These are phyloP conservation scores for Hymenoscyphus albidus DNA, from an alignment of 2,329 filamentous ascomycete genomes.

Conservation along the genomic window DNA sequence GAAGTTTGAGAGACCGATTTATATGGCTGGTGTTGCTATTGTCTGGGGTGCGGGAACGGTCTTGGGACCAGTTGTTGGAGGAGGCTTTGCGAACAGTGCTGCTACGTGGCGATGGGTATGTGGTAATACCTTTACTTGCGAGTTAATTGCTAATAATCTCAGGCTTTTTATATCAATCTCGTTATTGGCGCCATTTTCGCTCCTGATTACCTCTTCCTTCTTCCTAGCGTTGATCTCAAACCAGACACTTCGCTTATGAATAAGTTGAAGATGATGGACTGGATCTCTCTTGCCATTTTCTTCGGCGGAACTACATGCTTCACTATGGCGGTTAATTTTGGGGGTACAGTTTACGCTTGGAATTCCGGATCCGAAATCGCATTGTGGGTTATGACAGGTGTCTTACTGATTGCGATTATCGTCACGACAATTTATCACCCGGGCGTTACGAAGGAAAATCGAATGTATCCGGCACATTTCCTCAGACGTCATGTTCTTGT, in stretches of 20 bases:
- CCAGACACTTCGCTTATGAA: neutral
- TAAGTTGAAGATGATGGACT: neutral
- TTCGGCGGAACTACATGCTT: constrained; percentile 13
- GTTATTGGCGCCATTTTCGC: constrained; percentile 41
- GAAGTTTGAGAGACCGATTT: neutral
- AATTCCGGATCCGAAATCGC: constrained; percentile 30
- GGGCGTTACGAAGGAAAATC: constrained; percentile 15
- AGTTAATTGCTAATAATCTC: neutral
- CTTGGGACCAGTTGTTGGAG: constrained; percentile 46
- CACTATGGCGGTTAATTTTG: constrained; percentile 35
- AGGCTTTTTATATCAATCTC: constrained; percentile 53
- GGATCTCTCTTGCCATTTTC: constrained; percentile 24
- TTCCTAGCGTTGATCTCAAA: neutral
- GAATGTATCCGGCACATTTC: constrained; percentile 20
- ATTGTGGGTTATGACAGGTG: constrained; percentile 23
- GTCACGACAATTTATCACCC: constrained; percentile 16
- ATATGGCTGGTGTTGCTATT: constrained; percentile 19
- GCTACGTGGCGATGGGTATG: constrained; percentile 43
- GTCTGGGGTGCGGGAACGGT: constrained; percentile 44
- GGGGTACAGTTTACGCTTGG: constrained; percentile 41
- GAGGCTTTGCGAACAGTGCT: constrained; percentile 40
- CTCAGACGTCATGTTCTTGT: neutral
- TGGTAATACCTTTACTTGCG: neutral
- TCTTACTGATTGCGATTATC: constrained; percentile 28
- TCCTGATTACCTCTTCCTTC: constrained; percentile 38